Evolutionary conservation across 192 early-diverging fungal species (phyloP), one percentile per base, ranked within the genome.

Genomic region (Entomortierella lignicola): DNA sequence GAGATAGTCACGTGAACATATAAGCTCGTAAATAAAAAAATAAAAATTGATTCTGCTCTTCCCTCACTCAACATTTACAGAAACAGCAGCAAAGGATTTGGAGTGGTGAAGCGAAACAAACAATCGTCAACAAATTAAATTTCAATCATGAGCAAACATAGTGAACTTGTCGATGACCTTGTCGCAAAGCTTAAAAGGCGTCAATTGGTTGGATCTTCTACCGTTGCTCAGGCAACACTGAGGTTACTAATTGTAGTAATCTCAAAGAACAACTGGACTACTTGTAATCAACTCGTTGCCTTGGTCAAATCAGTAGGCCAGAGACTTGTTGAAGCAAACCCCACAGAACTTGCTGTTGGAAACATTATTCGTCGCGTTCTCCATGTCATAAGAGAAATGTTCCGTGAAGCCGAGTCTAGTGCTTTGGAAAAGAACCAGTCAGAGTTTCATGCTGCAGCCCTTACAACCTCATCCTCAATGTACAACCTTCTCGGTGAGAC

Each of bases 331-430:
- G 71, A 75, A 17, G 97, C 97, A 0, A 95, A 95, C 70, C 94
- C 95, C 10, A 91, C 82, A 82, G 97, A 98, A 75, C 86, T 96
- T 37, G 90, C 94, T 4, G 91, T 95, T 0, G 91, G 90, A 18
- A 97, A 96, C 83, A 95, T 96, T 37, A 89, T 93, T 48, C 90
- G 93, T 63, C 87, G 95, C 41, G 90, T 97, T 8, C 72, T 97
- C 47, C 88, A 90, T 57, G 82, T 96, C n/a, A 95, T 98, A 68
- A 86, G 89, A 37, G 95, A 97, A 67, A 88, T 88, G 83, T 84
- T 77, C 65, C 66, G 63, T 10, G 86, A 74, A 52, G 74, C 66
- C 29, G 79, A 75, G 57, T 82, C 64, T 34, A 82, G 39, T 44
- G 69, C 41, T 29, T 67, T 47, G 48, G 39, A 51, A 55, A 55